These are phyloP conservation scores for Corylus avellana DNA, from an alignment of 306 rosid genomes.

Conservation along the genomic window DNA sequence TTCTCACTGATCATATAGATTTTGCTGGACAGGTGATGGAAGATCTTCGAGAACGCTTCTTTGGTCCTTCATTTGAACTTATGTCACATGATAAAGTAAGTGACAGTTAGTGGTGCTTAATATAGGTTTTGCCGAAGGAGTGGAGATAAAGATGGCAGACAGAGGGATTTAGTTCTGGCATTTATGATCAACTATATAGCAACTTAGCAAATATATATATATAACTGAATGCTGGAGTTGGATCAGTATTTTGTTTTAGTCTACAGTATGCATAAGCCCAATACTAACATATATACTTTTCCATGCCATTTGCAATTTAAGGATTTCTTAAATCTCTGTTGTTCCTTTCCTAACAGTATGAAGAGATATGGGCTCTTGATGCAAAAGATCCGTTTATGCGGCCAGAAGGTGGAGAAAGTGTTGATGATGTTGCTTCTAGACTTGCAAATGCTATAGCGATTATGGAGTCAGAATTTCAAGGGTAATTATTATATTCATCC, in stretches of 20 bases:
- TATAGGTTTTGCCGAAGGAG: neutral
- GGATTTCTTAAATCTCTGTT: conserved; percentile 19
- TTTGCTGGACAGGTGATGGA: conserved; percentile 48
- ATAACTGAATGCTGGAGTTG: neutral
- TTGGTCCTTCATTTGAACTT: conserved; percentile 86
- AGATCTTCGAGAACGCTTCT: conserved; percentile 77
- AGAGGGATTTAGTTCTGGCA: neutral
- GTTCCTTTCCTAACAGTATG: conserved; percentile 44
- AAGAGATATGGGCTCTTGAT: conserved; percentile 74
- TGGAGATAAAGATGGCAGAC: neutral
- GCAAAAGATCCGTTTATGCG: conserved; percentile 66
- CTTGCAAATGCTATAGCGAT: conserved; percentile 53
- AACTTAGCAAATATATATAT: neutral
- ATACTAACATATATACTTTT: conserved; percentile 6
- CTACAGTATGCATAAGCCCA: neutral
- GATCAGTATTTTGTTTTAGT: conserved; percentile 12
- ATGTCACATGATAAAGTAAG: conserved; percentile 82
- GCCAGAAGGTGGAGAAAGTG: conserved; percentile 93
- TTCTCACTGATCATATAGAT: neutral
- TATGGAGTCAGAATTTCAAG: conserved; percentile 70
- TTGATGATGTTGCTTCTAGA: conserved; percentile 78
- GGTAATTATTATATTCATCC: conserved; percentile 41
- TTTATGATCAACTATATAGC: neutral
- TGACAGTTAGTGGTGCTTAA: neutral
- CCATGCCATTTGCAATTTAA: conserved; percentile 13